Evolutionary conservation across 164 flowering plant genomes (phyloP).

Genomic region (Tinospora cordifolia): DNA sequence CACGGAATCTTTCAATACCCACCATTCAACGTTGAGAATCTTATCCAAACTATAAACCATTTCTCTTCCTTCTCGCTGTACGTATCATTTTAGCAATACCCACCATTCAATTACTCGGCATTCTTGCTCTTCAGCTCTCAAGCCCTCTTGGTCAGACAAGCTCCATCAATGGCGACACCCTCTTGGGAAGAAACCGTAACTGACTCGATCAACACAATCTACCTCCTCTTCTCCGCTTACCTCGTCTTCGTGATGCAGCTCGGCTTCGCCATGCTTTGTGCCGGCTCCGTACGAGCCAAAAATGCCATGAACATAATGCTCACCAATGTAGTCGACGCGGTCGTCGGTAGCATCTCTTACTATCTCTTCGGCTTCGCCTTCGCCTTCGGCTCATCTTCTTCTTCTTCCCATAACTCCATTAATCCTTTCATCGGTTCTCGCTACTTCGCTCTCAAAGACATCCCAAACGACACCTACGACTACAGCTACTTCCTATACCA

Average conservation of each 20-base stretch:
- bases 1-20: too few species aligned
- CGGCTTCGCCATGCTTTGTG: slow-evolving; percentile 53
- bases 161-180: too few species aligned
- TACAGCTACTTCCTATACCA: slow-evolving; percentile 54
- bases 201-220: slow-evolving; percentile 34
- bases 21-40: too few species aligned
- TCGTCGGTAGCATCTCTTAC: slow-evolving; percentile 39
- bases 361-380: slow-evolving; percentile 43
- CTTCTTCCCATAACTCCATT: too few species aligned
- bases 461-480: slow-evolving; percentile 34
- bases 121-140: too few species aligned
- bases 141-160: too few species aligned
- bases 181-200: too few species aligned
- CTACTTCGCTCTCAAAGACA: slow-evolving; percentile 39
- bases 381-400: slow-evolving; percentile 36
- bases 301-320: slow-evolving; percentile 51
- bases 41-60: too few species aligned
- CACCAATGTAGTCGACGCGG: slow-evolving; percentile 46
- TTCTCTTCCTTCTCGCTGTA: too few species aligned
- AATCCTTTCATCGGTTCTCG: slow-evolving; percentile 39
- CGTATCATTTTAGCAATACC: too few species aligned
- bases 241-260: slow-evolving; percentile 46
- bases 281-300: slow-evolving; percentile 50
- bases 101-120: too few species aligned
- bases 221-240: slow-evolving; percentile 49